Evolutionary conservation across 1,139 yeast species (phyloP).

Genomic region (Zygosaccharomyces sapae): DNA sequence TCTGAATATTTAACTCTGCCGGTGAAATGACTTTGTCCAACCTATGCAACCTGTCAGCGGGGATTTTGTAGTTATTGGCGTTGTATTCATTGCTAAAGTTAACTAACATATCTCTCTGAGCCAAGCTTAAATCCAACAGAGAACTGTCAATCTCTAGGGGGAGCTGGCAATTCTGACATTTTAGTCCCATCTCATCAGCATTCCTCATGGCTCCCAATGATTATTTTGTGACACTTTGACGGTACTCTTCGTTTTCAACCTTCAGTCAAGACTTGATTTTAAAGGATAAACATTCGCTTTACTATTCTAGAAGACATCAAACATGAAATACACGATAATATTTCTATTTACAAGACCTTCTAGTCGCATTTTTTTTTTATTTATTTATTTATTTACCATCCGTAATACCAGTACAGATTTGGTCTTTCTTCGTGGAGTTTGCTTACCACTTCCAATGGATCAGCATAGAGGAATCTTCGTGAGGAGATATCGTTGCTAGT

Average conservation of each 20-base stretch:
- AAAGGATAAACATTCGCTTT: background rate
- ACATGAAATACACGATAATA: too few relatives aligned
- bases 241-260: background rate
- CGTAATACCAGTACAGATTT: constrained; percentile 33
- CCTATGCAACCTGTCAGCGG: constrained; percentile 38
- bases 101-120: constrained; percentile 48
- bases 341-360: background rate
- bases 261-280: background rate
- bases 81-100: constrained; percentile 28
- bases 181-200: constrained; percentile 13
- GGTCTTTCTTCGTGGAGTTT: constrained; percentile 17
- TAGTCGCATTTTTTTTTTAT: background rate
- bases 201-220: constrained; percentile 4
- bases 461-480: constrained; percentile 19
- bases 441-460: constrained; percentile 20
- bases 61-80: constrained; percentile 25
- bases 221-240: too few relatives aligned
- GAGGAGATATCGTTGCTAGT: constrained; percentile 24
- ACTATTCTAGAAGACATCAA: background rate
- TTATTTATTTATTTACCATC: constrained; percentile 19
- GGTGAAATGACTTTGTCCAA: constrained; percentile 30
- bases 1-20: constrained; percentile 16
- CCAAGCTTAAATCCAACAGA: constrained; percentile 46
- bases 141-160: constrained; percentile 56
- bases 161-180: constrained; percentile 58